Conservation (phyloP, 2,329 filamentous ascomycete species). For the Trichoderma cornu-damae region DNA sequence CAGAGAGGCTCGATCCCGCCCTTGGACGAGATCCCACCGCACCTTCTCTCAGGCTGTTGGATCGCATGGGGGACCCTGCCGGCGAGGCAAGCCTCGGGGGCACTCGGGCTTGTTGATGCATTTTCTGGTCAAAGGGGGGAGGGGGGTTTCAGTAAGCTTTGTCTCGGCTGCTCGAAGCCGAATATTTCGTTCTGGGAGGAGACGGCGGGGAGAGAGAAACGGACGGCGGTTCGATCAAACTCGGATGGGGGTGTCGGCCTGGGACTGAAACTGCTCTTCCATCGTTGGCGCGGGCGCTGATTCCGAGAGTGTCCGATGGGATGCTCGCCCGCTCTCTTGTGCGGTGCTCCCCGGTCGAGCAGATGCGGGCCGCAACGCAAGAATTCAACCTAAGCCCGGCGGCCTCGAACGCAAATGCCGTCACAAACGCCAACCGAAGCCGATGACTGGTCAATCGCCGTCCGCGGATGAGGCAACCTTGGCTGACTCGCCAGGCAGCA, state of each 20-base stretch:
- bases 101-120: conserved; percentile 87
- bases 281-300: conserved; percentile 26
- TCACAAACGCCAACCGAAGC: conserved; percentile 11
- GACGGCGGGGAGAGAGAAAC: not conserved
- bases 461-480: conserved; percentile 14
- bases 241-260: conserved; percentile 30
- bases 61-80: conserved; percentile 55
- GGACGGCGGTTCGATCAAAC: conserved; percentile 26
- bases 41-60: conserved; percentile 69
- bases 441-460: conserved; percentile 17
- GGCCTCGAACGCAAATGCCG: conserved; percentile 1
- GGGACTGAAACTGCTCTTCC: conserved; percentile 34
- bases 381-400: conserved; percentile 3
- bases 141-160: not conserved
- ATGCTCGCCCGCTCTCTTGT: conserved; percentile 11
- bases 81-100: conserved; percentile 69
- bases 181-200: not conserved
- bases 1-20: conserved; percentile 40
- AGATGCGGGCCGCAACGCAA: conserved; percentile 12
- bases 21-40: conserved; percentile 37
- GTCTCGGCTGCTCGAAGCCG: conserved; percentile 11
- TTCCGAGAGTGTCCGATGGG: not conserved
- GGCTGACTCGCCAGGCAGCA: conserved; percentile 16
- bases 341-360: conserved; percentile 5
- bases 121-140: conserved; percentile 34